Evolutionary conservation across 768 basidiomycete genomes (phyloP).

Genomic region (Leccinellum rugosiceps): DNA sequence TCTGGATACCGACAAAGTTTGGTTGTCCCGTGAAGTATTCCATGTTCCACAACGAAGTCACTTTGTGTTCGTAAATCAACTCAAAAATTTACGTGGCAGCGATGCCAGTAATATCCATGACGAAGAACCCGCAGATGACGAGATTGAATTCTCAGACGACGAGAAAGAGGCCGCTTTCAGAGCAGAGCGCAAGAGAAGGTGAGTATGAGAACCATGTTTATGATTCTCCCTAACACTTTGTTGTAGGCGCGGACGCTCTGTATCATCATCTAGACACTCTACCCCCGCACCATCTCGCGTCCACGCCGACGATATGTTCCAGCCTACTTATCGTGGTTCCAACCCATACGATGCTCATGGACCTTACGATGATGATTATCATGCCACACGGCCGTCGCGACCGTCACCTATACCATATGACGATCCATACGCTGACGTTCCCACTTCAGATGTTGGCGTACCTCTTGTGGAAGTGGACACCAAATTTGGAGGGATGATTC

Average conservation of each 20-base stretch:
- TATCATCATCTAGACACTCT: constrained; percentile 50
- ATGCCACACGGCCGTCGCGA: constrained; percentile 49
- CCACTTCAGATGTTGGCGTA: constrained; percentile 24
- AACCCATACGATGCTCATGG: constrained; percentile 67
- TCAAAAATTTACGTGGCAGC: constrained; percentile 75
- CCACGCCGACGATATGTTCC: constrained; percentile 53
- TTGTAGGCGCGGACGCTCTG: constrained; percentile 52
- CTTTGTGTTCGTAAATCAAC: constrained; percentile 77
- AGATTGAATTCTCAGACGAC: constrained; percentile 94
- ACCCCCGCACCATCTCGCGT: constrained; percentile 53
- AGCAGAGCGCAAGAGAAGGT: constrained; percentile 58
- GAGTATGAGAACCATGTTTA: constrained; percentile 19
- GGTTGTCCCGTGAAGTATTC: constrained; percentile 64
- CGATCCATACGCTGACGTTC: constrained; percentile 66
- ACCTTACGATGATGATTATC: constrained; percentile 65
- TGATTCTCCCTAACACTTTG: not conserved
- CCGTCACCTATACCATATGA: constrained; percentile 74
- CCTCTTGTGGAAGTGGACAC: not conserved
- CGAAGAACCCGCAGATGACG: constrained; percentile 88
- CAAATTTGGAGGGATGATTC: constrained; percentile 19
- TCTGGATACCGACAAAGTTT: constrained; percentile 53
- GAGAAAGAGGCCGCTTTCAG: constrained; percentile 81
- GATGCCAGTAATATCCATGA: constrained; percentile 95
- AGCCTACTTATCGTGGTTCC: constrained; percentile 43
- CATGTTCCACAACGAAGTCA: constrained; percentile 78